Conservation (phyloP, 1,139 yeast species). For the Taiozyma sp. region DNA sequence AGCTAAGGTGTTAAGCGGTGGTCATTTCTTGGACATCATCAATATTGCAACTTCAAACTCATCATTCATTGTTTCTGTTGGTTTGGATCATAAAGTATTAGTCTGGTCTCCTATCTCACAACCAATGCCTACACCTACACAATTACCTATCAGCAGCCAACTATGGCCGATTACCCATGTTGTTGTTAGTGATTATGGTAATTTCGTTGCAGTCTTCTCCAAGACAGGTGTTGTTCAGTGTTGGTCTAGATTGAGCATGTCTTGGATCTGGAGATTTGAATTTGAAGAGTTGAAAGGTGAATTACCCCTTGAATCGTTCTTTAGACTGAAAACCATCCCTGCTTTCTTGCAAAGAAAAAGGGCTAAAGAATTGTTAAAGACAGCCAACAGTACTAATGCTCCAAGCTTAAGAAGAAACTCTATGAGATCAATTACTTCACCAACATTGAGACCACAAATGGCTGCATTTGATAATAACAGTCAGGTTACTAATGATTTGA, state of each 20-base stretch:
- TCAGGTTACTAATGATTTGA: slow-evolving; percentile 19
- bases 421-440: slow-evolving; percentile 25
- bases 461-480: slow-evolving; percentile 19
- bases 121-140: slow-evolving; percentile 43
- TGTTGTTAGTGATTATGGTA: slow-evolving; percentile 57
- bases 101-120: slow-evolving; percentile 68
- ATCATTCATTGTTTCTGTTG: slow-evolving; percentile 63
- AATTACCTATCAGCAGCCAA: slow-evolving; percentile 37
- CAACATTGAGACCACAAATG: slow-evolving; percentile 12
- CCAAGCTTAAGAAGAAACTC: slow-evolving; percentile 27
- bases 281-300: slow-evolving; percentile 28
- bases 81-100: slow-evolving; percentile 65
- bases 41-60: slow-evolving; percentile 50
- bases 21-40: slow-evolving; percentile 61
- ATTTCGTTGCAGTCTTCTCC: slow-evolving; percentile 54
- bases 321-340: slow-evolving; percentile 50
- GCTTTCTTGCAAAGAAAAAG: slow-evolving; percentile 46
- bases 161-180: slow-evolving; percentile 69
- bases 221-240: slow-evolving; percentile 49
- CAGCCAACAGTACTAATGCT: slow-evolving; percentile 1
- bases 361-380: slow-evolving; percentile 14
- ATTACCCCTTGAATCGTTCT: slow-evolving; percentile 52
- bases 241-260: slow-evolving; percentile 49
- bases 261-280: slow-evolving; percentile 49
- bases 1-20: slow-evolving; percentile 43